Evolutionary conservation across 139 green algal species (phyloP).

Genomic region (Chlorella sp.): DNA sequence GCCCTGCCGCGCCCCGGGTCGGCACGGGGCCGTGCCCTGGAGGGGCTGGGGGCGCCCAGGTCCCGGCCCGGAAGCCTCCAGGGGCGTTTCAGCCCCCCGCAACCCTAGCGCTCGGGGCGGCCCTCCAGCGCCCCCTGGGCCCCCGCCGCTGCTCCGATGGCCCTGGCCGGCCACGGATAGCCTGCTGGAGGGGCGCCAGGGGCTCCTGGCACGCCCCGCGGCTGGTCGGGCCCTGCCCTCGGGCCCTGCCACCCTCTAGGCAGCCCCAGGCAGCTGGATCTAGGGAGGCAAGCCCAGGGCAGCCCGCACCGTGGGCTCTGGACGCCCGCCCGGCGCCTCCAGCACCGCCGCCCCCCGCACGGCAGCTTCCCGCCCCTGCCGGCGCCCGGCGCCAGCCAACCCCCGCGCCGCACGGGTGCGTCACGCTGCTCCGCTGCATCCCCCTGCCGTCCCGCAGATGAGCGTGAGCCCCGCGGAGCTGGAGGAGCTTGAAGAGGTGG

Average conservation of each 20-base stretch:
- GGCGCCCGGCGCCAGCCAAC: background rate
- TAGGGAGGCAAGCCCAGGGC: background rate
- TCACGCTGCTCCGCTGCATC: too few species aligned
- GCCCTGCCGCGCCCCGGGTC: background rate
- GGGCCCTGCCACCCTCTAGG: too few species aligned
- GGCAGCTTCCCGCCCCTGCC: background rate
- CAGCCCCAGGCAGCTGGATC: too few species aligned
- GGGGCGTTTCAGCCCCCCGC: background rate
- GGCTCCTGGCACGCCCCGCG: too few species aligned
- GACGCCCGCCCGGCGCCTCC: background rate
- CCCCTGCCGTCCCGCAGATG: conserved; percentile 2
- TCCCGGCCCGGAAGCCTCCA: background rate
- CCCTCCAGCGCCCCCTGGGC: too few species aligned
- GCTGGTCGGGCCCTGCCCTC: too few species aligned
- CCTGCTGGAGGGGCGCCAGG: too few species aligned
- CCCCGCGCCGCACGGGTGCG: too few species aligned
- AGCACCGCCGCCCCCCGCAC: background rate
- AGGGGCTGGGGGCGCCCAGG: background rate
- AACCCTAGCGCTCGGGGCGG: background rate
- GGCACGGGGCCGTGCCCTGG: background rate
- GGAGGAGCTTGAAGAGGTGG: conserved; percentile 44
- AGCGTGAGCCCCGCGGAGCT: conserved; percentile 37
- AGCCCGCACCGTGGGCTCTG: background rate
- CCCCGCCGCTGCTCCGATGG: too few species aligned
- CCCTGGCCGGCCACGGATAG: too few species aligned